Conservation (phyloP, 192 early-diverging fungal species). For the Kickxella alabastrina region DNA sequence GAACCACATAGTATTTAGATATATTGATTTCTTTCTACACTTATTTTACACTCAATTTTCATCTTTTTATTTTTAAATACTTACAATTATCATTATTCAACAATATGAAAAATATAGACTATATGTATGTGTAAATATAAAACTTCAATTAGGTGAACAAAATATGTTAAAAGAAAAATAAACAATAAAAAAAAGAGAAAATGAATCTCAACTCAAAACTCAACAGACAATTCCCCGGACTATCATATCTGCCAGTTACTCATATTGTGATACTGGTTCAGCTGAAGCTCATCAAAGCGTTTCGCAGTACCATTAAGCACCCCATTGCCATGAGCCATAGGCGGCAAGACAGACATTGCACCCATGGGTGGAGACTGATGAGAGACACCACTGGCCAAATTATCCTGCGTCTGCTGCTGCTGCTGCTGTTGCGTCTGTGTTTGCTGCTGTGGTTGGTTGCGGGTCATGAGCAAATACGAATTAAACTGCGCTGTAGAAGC, state of each 20-base stretch:
- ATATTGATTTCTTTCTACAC: background rate
- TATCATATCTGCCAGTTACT: conserved; percentile 22
- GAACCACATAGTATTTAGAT: too few species aligned
- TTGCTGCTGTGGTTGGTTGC: conserved; percentile 25
- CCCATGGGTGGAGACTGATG: conserved; percentile 19
- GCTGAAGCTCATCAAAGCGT: conserved; percentile 30
- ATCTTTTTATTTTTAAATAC: background rate
- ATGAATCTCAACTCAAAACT: too few species aligned
- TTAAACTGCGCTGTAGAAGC: conserved; percentile 12
- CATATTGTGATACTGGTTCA: conserved; percentile 29
- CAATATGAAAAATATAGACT: too few species aligned
- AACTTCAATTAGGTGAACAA: too few species aligned
- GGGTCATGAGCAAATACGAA: conserved; percentile 31
- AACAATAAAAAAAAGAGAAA: too few species aligned
- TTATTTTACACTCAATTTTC: background rate
- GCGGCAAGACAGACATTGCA: conserved; percentile 16
- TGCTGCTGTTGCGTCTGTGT: background rate
- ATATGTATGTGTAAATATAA: too few species aligned
- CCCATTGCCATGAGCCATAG: conserved; percentile 15
- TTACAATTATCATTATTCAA: background rate
- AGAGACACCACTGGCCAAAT: background rate
- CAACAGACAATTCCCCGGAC: too few species aligned
- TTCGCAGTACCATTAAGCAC: conserved; percentile 8
- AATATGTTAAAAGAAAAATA: too few species aligned
- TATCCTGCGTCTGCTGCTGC: background rate